These are phyloP conservation scores for Penicillium simplicissimum DNA, from an alignment of 495 filamentous ascomycete genomes.

Conservation along the genomic window DNA sequence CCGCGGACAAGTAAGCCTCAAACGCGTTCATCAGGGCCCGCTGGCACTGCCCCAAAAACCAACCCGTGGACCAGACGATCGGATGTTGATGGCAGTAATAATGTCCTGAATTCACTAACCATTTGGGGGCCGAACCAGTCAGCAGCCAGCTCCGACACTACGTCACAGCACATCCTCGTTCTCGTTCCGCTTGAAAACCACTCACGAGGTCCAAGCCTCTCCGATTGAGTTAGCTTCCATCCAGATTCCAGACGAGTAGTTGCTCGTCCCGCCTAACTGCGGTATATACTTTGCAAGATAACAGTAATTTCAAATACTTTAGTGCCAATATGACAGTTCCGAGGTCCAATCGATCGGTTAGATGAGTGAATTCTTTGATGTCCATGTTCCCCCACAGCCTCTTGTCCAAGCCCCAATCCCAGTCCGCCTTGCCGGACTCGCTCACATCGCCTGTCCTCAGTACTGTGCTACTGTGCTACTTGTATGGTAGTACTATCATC, in stretches of 20 bases:
- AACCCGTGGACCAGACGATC: not conserved
- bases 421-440: not conserved
- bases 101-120: not conserved
- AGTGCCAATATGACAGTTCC: not conserved
- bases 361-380: not conserved
- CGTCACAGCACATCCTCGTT: not conserved
- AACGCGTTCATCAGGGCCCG: not conserved
- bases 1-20: not conserved
- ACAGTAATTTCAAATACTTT: not conserved
- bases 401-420: not conserved
- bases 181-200: not conserved
- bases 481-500: too few relatives aligned
- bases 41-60: conserved; percentile 4
- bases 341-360: not conserved
- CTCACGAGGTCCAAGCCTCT: conserved; percentile 2
- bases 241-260: not conserved
- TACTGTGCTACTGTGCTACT: too few relatives aligned
- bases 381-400: not conserved
- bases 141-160: not conserved
- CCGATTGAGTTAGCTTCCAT: not conserved
- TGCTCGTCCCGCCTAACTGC: not conserved
- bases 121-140: not conserved
- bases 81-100: not conserved
- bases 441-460: too few relatives aligned
- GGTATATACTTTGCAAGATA: not conserved